Evolutionary conservation across 352 stramenopile genomes (phyloP), one percentile per base, ranked within the genome.

Genomic region (Halophytophthora batemanensis): DNA sequence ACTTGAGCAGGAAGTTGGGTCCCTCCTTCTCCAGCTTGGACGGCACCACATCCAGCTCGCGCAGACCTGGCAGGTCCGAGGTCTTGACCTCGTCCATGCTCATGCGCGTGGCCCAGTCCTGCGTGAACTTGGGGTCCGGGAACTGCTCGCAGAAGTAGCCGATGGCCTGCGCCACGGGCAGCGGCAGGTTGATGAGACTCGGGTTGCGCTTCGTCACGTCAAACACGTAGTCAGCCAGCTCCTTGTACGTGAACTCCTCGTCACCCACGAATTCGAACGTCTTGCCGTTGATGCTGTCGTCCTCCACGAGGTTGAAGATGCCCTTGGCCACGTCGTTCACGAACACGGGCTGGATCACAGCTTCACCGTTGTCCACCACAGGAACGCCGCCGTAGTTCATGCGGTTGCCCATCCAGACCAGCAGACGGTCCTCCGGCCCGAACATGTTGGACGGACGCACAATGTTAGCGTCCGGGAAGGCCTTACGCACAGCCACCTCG

Each of bases 181-280:
- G 57, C 47, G 86, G 85, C 56, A 96, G 56, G 68, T 96, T 93
- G 56, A 96, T 64, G 33, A 95, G 54, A 44, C 61, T 81, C 40
- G 83, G 66, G 40, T 90, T 72, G 50, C 70, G 65, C 65, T 91
- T 88, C 46, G 82, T 96, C 50, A 81, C 70, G 50, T 99, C 93
- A 54, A 97, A 97, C 34, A 98, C 87, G 69, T 98, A 99, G 56
- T 98, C 90, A 15, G 86, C 95, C n/a, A 99, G 63, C 67, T 99
- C 95, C 60, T 96, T 96, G 71, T 97, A 92, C 47, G 95, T 95
- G 65, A 98, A 98, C 72, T 98, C 93, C 45, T 98, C 87, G 21
- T 97, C 90, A 29, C 97, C 97, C 47, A 96, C 96, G 56, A 98
- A 88, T 66, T 99, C 93, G 43, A 98, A 97, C 6, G 82, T 96